These are phyloP conservation scores for Bryoerythrophyllum caledonicum DNA, from an alignment of 225 moss, liverwort and hornwort genomes.

Conservation along the genomic window DNA sequence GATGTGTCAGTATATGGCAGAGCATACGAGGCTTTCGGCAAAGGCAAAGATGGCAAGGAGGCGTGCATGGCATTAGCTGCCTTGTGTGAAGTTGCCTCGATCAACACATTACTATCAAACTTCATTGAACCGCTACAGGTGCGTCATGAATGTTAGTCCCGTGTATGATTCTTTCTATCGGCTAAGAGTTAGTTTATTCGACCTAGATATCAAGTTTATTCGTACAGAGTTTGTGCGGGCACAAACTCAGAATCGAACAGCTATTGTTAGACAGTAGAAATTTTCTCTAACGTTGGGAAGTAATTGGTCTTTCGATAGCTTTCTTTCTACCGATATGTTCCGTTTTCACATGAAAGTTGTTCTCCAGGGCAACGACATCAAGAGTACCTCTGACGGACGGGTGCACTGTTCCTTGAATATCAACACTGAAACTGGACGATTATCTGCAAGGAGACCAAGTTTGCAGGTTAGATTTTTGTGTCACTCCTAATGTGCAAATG, in stretches of 20 bases:
- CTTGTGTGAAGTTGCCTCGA: conserved; percentile 94
- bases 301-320: not conserved
- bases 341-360: conserved; percentile 20
- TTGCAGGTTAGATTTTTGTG: conserved; percentile 67
- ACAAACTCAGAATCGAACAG: not conserved
- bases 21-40: conserved; percentile 74
- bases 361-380: conserved; percentile 86
- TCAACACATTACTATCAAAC: conserved; percentile 91
- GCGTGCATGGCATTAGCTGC: conserved; percentile 96
- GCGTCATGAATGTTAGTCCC: not conserved
- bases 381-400: conserved; percentile 79
- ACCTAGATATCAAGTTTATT: not conserved
- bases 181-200: not conserved
- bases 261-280: not conserved
- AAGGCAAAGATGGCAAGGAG: conserved; percentile 84
- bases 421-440: conserved; percentile 95
- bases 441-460: conserved; percentile 99
- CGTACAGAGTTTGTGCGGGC: not conserved
- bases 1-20: conserved; percentile 89
- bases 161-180: not conserved
- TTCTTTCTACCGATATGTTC: not conserved
- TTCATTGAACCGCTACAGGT: conserved; percentile 98
- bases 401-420: conserved; percentile 98
- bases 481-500: not conserved
- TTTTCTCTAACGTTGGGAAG: not conserved